Evolutionary conservation across 73 alveolate species (phyloP).

Genomic region (Tetrahymena borealis): DNA sequence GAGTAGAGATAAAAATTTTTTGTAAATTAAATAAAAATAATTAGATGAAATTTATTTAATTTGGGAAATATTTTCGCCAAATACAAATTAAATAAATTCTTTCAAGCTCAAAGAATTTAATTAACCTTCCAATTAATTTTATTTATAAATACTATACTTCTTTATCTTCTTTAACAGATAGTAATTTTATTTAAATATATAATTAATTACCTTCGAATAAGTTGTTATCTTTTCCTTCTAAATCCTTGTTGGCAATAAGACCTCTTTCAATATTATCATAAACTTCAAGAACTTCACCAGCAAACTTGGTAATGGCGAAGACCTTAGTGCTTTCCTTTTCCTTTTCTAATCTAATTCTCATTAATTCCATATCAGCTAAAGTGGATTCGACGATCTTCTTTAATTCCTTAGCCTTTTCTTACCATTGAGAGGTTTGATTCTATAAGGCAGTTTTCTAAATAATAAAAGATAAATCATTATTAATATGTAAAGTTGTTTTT

Average conservation of each 20-base stretch:
- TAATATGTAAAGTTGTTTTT: too few relatives aligned
- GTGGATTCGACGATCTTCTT: neutral
- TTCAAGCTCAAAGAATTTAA: too few relatives aligned
- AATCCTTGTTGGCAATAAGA: constrained; percentile 25
- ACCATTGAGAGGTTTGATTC: neutral
- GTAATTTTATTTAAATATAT: constrained; percentile 6
- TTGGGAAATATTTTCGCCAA: too few relatives aligned
- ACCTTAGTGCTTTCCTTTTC: constrained; percentile 57
- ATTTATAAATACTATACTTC: too few relatives aligned
- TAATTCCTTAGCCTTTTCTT: neutral
- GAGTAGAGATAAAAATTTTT: too few relatives aligned
- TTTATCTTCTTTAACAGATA: too few relatives aligned
- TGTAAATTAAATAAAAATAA: too few relatives aligned
- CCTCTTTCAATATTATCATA: constrained; percentile 73
- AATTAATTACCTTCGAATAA: constrained; percentile 40
- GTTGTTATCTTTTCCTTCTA: constrained; percentile 20
- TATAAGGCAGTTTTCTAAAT: neutral
- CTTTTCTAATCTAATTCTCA: constrained; percentile 48
- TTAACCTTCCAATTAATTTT: too few relatives aligned
- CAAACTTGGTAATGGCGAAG: constrained; percentile 74
- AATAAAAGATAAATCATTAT: too few relatives aligned
- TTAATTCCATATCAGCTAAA: constrained; percentile 35
- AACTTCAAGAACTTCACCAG: constrained; percentile 82
- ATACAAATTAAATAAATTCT: too few relatives aligned
- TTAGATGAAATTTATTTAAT: too few relatives aligned